Conservation (phyloP, 2,329 filamentous ascomycete species). For the Neonectria hederae region DNA sequence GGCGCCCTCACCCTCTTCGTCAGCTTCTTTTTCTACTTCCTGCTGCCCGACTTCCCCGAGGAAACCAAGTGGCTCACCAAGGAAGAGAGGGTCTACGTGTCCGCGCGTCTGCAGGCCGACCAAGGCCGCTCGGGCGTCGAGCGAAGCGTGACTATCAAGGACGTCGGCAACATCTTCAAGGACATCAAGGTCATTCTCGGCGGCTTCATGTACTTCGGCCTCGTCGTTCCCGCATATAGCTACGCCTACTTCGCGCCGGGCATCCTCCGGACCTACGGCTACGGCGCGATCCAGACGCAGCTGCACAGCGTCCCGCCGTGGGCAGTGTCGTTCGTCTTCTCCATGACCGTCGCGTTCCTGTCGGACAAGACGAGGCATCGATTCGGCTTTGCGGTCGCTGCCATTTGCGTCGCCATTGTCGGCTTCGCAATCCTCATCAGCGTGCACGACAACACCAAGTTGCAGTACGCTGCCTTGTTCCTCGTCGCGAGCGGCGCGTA, state of each 20-base stretch:
- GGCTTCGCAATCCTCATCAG: slow-evolving; percentile 80
- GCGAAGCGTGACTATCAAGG: slow-evolving; percentile 65
- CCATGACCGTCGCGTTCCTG: slow-evolving; percentile 76
- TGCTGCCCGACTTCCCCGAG: slow-evolving; percentile 79
- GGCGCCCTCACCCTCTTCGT: slow-evolving; percentile 71
- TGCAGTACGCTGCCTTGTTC: slow-evolving; percentile 85
- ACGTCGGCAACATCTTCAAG: slow-evolving; percentile 72
- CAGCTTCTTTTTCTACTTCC: slow-evolving; percentile 71
- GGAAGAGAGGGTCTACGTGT: slow-evolving; percentile 75
- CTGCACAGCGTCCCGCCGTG: slow-evolving; percentile 67
- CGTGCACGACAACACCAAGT: slow-evolving; percentile 71
- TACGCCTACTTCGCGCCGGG: slow-evolving; percentile 82
- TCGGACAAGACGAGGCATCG: slow-evolving; percentile 80
- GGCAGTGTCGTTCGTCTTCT: slow-evolving; percentile 78
- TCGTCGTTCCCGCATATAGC: slow-evolving; percentile 80
- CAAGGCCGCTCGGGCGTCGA: slow-evolving; percentile 74
- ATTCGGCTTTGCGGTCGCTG: slow-evolving; percentile 75
- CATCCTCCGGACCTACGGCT: slow-evolving; percentile 75
- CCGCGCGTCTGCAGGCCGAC: slow-evolving; percentile 72
- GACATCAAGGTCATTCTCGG: slow-evolving; percentile 79
- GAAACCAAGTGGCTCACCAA: slow-evolving; percentile 75
- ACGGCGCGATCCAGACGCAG: slow-evolving; percentile 66
- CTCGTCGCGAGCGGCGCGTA: slow-evolving; percentile 83
- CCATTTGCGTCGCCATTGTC: slow-evolving; percentile 73
- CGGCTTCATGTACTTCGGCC: slow-evolving; percentile 83